Conservation (phyloP, 2,329 filamentous ascomycete species). For the Fusarium temperatum region DNA sequence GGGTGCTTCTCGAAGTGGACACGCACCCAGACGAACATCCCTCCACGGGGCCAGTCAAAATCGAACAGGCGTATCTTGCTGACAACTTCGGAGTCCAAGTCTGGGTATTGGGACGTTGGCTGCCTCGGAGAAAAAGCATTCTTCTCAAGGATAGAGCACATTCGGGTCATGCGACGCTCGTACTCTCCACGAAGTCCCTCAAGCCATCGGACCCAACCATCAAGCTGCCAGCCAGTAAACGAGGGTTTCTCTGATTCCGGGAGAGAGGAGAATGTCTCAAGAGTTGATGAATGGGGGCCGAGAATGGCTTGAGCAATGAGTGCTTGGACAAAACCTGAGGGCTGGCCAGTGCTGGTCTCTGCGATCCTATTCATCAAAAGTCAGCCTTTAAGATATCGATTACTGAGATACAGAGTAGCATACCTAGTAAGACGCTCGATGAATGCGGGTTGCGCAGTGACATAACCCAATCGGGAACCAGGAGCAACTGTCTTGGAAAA, state of each 20-base stretch:
- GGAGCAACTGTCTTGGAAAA: constrained; percentile 95
- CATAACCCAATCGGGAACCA: constrained; percentile 89
- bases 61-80: constrained; percentile 78
- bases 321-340: constrained; percentile 88
- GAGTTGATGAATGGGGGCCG: constrained; percentile 65
- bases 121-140: constrained; percentile 72
- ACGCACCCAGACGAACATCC: constrained; percentile 91
- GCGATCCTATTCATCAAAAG: constrained; percentile 64
- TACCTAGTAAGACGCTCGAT: constrained; percentile 71
- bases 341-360: constrained; percentile 82
- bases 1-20: constrained; percentile 79
- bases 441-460: constrained; percentile 83
- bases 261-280: constrained; percentile 54
- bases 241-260: constrained; percentile 57
- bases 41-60: constrained; percentile 82
- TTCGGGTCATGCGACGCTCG: constrained; percentile 82
- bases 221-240: constrained; percentile 75
- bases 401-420: not conserved
- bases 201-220: constrained; percentile 92
- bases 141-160: constrained; percentile 78
- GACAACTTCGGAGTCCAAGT: constrained; percentile 77
- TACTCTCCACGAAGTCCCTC: constrained; percentile 85
- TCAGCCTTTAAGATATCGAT: not conserved
- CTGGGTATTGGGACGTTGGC: constrained; percentile 57
- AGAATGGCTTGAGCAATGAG: constrained; percentile 82